Evolutionary conservation across 805 yeast genomes (phyloP).

Genomic region (Starmerella sp.): DNA sequence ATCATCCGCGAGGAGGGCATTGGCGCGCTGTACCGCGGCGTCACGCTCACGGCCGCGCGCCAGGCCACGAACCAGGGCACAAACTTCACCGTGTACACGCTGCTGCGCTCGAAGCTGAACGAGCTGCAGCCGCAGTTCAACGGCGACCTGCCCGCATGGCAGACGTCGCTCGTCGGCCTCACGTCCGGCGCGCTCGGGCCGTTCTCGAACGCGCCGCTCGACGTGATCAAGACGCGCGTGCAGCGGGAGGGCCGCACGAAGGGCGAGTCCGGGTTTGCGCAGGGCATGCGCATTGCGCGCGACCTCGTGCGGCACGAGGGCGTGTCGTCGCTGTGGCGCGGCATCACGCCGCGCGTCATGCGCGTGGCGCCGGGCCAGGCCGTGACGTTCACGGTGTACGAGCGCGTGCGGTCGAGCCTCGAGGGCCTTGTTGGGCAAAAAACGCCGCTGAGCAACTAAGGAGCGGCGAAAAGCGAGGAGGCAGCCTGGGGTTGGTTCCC

Average conservation of each 20-base stretch:
- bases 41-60: conserved; percentile 88
- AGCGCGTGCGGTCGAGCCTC: conserved; percentile 62
- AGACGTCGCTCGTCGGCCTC: conserved; percentile 83
- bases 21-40: conserved; percentile 84
- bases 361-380: conserved; percentile 99
- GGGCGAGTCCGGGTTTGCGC: conserved; percentile 56
- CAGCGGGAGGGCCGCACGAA: conserved; percentile 69
- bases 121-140: conserved; percentile 41
- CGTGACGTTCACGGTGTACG: conserved; percentile 94
- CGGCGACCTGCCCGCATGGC: conserved; percentile 73
- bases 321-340: conserved; percentile 76
- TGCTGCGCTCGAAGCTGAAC: conserved; percentile 60
- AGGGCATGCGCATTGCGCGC: conserved; percentile 69
- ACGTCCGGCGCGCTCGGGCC: conserved; percentile 97
- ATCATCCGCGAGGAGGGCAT: conserved; percentile 87
- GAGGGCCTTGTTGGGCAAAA: conserved; percentile 24
- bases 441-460: conserved; percentile 3
- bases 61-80: conserved; percentile 99
- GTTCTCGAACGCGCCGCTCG: conserved; percentile 92
- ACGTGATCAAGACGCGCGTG: conserved; percentile 92
- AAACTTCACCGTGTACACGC: conserved; percentile 84
- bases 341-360: conserved; percentile 97
- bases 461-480: neutral
- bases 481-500: neutral
- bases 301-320: conserved; percentile 86